Base-by-base conservation (phyloP, 805 yeast species). In the Zygosaccharomyces kombuchaensis region DNA sequence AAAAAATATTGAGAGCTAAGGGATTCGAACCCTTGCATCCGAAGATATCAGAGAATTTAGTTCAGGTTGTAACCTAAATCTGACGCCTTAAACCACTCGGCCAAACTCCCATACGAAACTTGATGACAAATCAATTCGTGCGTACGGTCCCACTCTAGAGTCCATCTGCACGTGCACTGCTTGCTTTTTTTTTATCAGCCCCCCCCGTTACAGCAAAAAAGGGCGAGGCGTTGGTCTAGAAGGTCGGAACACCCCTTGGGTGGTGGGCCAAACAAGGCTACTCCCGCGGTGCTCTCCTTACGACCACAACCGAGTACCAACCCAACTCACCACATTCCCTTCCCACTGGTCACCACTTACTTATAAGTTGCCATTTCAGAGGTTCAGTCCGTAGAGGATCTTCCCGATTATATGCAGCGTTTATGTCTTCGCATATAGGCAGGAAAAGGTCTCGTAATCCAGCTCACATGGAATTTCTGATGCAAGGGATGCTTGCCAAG, bases 21-120 rank as follows among this genome's bases (percentile, higher is more conserved):
- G 68, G 71, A 66, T 67, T 67, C 70, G 71, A 67, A 67, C 71
- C 68, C 71, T 63, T 67, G 71, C 71, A 67, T 67, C 71, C 71
- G 70, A 50, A 67, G 72, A 68, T 68, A 68, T 66, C 70, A 67
- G 72, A 67, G 67, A 44, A 50, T 61, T 63, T 55, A 49, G 48
- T 38, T 36, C n/a, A 43, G 35, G 40, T 45, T 34, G 42, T 29
- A 50, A 58, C 72, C 72, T 67, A 67, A 67, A 67, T 67, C 71
- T 66, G 69, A 65, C 71, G 71, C 71, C 71, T 67, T 67, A 59
- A 66, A 67, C 71, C 71, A 67, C 71, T 67, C 71, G 71, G 71
- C 71, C 71, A 67, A 63, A 59, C 68, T 65, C 69, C 64, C 71
- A 30, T 19, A 44, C 22, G 9, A 29, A 35, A 34, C 10, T 38